Evolutionary conservation across 2,329 filamentous ascomycete genomes (phyloP).

Genomic region (Trichoderma simmonsii): DNA sequence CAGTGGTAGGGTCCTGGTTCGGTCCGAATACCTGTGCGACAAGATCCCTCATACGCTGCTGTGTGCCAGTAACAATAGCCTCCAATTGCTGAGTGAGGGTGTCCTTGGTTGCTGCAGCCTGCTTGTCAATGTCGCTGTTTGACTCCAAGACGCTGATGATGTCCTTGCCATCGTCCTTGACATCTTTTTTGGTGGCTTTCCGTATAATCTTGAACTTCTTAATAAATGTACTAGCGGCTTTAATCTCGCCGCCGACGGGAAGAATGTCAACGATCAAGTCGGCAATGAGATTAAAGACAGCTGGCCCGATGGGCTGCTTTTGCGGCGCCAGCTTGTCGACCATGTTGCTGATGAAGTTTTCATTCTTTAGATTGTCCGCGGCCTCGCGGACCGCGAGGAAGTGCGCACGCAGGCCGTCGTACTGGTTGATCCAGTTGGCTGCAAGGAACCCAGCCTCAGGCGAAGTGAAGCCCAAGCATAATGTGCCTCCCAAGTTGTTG

Average conservation of each 20-base stretch:
- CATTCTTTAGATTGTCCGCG: not conserved
- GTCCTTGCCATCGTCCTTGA: conserved; percentile 1
- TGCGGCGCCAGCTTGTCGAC: not conserved
- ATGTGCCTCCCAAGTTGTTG: not conserved
- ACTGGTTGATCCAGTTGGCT: not conserved
- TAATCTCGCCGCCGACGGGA: not conserved
- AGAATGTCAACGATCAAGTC: not conserved
- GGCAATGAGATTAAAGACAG: not conserved
- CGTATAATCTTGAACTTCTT: not conserved
- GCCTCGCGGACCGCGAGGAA: not conserved
- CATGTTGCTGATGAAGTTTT: not conserved
- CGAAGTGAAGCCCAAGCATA: not conserved
- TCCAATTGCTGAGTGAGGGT: not conserved
- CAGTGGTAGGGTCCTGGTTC: not conserved
- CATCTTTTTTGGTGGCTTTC: not conserved
- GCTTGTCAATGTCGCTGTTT: not conserved
- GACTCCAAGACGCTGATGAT: not conserved
- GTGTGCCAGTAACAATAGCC: not conserved
- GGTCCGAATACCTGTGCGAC: not conserved
- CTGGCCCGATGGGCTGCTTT: not conserved
- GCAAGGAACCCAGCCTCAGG: not conserved
- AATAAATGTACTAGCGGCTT: not conserved
- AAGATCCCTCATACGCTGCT: not conserved
- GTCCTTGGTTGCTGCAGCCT: not conserved
- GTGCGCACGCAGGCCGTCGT: not conserved